phyloP scores from a whole-genome alignment of 345 rosid genomes.

The Camelina sativa region DNA sequence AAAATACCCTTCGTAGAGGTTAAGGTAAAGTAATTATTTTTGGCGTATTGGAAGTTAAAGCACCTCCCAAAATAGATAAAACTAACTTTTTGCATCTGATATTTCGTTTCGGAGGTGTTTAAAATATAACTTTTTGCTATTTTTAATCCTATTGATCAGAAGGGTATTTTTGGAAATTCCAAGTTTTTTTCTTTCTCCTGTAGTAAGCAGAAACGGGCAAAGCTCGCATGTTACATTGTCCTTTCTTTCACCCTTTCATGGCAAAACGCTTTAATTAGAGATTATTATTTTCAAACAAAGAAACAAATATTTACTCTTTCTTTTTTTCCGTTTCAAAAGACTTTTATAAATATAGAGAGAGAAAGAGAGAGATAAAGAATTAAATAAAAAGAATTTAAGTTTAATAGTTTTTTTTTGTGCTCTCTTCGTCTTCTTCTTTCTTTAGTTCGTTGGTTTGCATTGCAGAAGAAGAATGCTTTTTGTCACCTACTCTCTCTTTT shows the following conservation, averaged over 20 bases:
- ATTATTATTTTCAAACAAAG: slow-evolving; percentile 23
- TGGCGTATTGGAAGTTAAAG: background rate
- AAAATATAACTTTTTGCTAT: slow-evolving; percentile 36
- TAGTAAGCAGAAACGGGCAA: slow-evolving; percentile 59
- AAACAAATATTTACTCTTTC: slow-evolving; percentile 32
- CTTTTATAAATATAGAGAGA: slow-evolving; percentile 27
- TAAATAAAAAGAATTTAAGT: background rate
- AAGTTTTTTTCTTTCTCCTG: background rate
- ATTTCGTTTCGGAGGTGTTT: slow-evolving; percentile 25
- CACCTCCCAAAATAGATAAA: slow-evolving; percentile 29
- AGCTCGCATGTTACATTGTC: slow-evolving; percentile 80
- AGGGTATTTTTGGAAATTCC: slow-evolving; percentile 49
- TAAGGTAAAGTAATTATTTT: background rate
- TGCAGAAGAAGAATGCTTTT: slow-evolving; percentile 47
- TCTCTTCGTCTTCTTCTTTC: slow-evolving; percentile 29
- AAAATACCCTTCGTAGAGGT: slow-evolving; percentile 1
- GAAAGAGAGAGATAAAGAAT: slow-evolving; percentile 14
- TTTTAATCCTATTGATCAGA: slow-evolving; percentile 20
- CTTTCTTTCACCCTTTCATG: slow-evolving; percentile 48
- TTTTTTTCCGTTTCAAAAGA: slow-evolving; percentile 41
- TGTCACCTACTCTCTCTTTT: slow-evolving; percentile 51
- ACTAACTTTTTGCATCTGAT: slow-evolving; percentile 28
- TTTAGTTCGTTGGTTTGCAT: slow-evolving; percentile 35
- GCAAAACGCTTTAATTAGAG: slow-evolving; percentile 58
- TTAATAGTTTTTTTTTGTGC: background rate